Evolutionary conservation across 495 filamentous ascomycete species (phyloP).

Genomic region (Sphaerosporella brunnea): DNA sequence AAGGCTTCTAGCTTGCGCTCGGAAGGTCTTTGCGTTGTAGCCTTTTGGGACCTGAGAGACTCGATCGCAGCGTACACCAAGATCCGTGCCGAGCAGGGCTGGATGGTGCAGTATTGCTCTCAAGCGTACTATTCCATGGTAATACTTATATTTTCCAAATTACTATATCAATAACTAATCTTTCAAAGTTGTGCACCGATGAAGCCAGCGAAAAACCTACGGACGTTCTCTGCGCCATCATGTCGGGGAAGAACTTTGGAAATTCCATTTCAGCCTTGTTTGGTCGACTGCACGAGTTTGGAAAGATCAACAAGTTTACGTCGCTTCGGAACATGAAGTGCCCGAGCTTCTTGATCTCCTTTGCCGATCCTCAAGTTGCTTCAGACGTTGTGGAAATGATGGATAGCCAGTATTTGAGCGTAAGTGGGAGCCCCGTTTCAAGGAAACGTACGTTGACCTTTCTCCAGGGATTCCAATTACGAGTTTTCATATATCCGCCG

Average conservation of each 20-base stretch:
- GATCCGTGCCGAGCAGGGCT: conserved; percentile 11
- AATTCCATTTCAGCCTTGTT: conserved; percentile 8
- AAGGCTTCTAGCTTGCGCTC: conserved; percentile 16
- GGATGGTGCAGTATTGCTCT: conserved; percentile 19
- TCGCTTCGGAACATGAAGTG: conserved; percentile 8
- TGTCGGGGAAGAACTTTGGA: conserved; percentile 9
- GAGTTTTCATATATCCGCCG: too few species aligned
- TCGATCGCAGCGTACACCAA: conserved; percentile 14
- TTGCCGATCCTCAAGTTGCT: conserved; percentile 14
- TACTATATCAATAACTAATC: neutral
- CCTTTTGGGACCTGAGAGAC: conserved; percentile 19
- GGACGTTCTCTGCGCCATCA: conserved; percentile 16
- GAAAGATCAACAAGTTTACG: conserved; percentile 18
- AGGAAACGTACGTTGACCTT: too few species aligned
- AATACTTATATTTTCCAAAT: neutral
- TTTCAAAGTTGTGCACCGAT: neutral
- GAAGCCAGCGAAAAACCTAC: neutral
- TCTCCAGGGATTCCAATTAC: too few species aligned
- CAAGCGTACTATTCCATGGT: conserved; percentile 21
- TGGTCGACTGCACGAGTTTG: conserved; percentile 17
- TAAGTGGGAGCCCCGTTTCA: too few species aligned
- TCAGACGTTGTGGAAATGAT: conserved; percentile 15
- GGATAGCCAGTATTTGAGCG: conserved; percentile 23
- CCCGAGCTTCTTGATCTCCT: conserved; percentile 18
- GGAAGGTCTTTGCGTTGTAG: conserved; percentile 19